Evolutionary conservation across 2,329 filamentous ascomycete genomes (phyloP), one percentile per base, ranked within the genome.

Genomic region (Penicillium sp.): DNA sequence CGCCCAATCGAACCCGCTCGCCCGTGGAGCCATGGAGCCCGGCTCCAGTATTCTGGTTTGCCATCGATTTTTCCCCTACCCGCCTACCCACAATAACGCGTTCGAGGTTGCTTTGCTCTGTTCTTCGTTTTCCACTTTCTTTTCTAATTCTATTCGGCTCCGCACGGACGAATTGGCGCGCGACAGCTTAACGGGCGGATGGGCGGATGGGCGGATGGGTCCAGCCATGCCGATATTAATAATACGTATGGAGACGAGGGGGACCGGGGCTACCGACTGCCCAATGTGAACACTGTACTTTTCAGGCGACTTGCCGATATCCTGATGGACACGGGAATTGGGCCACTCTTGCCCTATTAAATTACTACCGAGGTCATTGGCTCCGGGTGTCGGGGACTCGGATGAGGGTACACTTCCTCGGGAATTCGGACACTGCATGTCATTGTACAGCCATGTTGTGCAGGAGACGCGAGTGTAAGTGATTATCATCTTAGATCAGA

Each of bases 161-260:
- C 39, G 39, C 31, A 7, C 1, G 39, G 11, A 42, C 19, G 46
- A 29, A 43, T 29, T 52, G 49, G 53, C 58, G 58, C 54, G 49
- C 58, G 58, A 57, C 50, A 57, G 54, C 35, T 57, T 52, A 58
- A 60, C 58, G 51, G 53, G 31, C 55, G n/a, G n/a, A n/a, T n/a
- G n/a, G n/a, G n/a, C n/a, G n/a, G n/a, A n/a, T n/a, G 45, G n/a
- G 21, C n/a, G 27, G 37, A 25, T 50, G 39, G 53, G 59, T 42
- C 58, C 44, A 43, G 58, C 42, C 55, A 33, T 53, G 58, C 29
- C 49, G 37, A 53, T 55, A 54, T 58, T 60, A 60, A 29, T 60
- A 60, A 60, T 60, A 23, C 35, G 3, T 39, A 39, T 39, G 35
- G 35, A 19, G 35, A 39, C n/a, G 3, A 39, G 19, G 35, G 35